Conservation (phyloP, 257 asterid species). For the Solanum habrochaites region DNA sequence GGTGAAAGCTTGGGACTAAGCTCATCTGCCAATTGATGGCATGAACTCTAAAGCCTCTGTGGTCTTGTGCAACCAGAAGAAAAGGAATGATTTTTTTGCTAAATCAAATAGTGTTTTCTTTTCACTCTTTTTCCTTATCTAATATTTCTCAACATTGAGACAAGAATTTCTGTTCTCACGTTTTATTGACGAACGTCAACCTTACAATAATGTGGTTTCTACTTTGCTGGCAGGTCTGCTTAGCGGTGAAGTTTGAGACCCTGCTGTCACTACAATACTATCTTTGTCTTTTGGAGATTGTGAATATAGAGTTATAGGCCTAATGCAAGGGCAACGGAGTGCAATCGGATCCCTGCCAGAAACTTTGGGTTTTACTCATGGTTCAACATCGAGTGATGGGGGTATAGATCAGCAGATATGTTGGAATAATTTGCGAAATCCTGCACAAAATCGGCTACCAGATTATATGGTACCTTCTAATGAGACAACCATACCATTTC, state of each 20-base stretch:
- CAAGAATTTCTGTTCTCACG: not conserved
- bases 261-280: not conserved
- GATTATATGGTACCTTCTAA: constrained; percentile 35
- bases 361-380: constrained; percentile 48
- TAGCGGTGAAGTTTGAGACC: not conserved
- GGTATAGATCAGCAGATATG: constrained; percentile 52
- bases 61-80: not conserved
- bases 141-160: not conserved
- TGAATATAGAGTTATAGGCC: constrained; percentile 18
- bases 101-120: not conserved
- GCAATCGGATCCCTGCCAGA: constrained; percentile 60
- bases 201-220: not conserved
- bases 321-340: constrained; percentile 82
- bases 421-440: constrained; percentile 48
- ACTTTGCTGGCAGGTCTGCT: constrained; percentile 31
- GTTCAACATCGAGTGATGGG: constrained; percentile 47
- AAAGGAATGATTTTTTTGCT: not conserved
- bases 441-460: constrained; percentile 37
- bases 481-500: constrained; percentile 22
- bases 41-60: not conserved
- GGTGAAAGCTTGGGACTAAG: not conserved
- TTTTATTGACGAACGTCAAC: not conserved
- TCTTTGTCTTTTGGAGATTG: not conserved
- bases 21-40: not conserved
- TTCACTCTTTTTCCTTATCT: not conserved